phyloP scores from a whole-genome alignment of 2,329 filamentous ascomycete genomes.

The Zymoseptoria tritici region DNA sequence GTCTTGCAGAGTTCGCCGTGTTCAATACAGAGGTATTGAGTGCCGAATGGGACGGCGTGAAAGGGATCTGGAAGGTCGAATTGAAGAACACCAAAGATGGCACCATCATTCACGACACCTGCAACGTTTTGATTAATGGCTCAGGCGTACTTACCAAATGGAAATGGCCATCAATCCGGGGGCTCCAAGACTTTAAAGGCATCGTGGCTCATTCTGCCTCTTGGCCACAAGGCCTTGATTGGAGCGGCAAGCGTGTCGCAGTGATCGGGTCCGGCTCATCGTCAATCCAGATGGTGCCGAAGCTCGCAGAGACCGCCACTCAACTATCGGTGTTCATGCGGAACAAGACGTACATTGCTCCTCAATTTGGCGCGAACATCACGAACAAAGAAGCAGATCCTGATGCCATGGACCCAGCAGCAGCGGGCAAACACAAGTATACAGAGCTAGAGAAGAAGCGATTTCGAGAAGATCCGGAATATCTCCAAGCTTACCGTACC shows the following conservation, averaged over 20 bases:
- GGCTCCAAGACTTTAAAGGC: conserved; percentile 46
- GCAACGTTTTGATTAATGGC: conserved; percentile 44
- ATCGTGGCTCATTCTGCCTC: conserved; percentile 48
- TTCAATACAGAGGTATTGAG: conserved; percentile 18
- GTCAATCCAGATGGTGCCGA: conserved; percentile 30
- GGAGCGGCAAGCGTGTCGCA: conserved; percentile 17
- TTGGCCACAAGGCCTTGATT: conserved; percentile 43
- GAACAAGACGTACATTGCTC: conserved; percentile 29
- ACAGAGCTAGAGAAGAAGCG: conserved; percentile 26
- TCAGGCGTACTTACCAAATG: conserved; percentile 46
- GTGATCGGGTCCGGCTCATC: conserved; percentile 22
- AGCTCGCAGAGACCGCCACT: conserved; percentile 26
- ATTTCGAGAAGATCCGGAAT: conserved; percentile 27
- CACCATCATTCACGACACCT: conserved; percentile 40
- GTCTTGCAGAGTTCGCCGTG: conserved; percentile 32
- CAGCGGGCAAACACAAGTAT: conserved; percentile 22
- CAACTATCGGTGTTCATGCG: conserved; percentile 28
- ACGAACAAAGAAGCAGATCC: conserved; percentile 18
- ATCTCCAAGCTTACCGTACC: conserved; percentile 30
- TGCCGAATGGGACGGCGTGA: conserved; percentile 11
- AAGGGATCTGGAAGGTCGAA: conserved; percentile 28
- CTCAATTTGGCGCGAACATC: conserved; percentile 20
- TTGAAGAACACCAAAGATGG: conserved; percentile 35
- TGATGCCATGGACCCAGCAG: conserved; percentile 12
- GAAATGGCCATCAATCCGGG: conserved; percentile 47